Percentiles rank a stretch among this genome's conserved stretches.
Conservation (phyloP, 148 eudicot genomes). For the Persicaria tinctoria region DNA sequence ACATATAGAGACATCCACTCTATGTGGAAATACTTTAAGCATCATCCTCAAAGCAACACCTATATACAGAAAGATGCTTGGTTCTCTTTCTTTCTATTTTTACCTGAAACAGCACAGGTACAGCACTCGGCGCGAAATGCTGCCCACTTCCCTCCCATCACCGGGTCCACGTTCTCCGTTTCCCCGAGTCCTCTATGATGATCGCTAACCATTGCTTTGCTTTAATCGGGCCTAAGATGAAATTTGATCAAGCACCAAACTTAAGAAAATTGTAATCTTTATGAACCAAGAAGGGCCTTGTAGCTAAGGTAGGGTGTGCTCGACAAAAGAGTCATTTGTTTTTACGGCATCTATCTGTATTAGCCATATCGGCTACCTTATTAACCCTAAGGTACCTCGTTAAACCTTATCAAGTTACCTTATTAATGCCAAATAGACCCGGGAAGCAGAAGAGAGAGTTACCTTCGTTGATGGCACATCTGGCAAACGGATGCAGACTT, state of each 20-base stretch:
- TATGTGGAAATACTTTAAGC: neutral
- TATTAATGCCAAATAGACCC: too few relatives aligned
- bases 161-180: too few relatives aligned
- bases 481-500: conserved; percentile 8
- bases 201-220: neutral
- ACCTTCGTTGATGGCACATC: conserved; percentile 11
- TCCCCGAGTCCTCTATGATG: neutral
- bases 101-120: neutral
- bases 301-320: neutral
- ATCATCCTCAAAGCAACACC: conserved; percentile 1
- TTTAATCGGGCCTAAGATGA: neutral
- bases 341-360: too few relatives aligned
- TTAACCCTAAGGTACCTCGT: too few relatives aligned
- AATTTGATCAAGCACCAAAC: neutral
- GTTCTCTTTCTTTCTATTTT: neutral
- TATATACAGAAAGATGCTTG: neutral
- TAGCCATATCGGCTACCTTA: too few relatives aligned
- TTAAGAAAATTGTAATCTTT: neutral
- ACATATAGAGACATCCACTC: neutral
- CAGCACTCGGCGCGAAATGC: neutral
- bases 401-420: too few relatives aligned
- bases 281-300: too few relatives aligned
- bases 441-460: neutral
- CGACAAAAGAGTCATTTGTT: too few relatives aligned
- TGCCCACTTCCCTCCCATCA: neutral